These are phyloP conservation scores for Lanmaoa pseudosensibilis DNA, from an alignment of 768 basidiomycete genomes.

Conservation along the genomic window DNA sequence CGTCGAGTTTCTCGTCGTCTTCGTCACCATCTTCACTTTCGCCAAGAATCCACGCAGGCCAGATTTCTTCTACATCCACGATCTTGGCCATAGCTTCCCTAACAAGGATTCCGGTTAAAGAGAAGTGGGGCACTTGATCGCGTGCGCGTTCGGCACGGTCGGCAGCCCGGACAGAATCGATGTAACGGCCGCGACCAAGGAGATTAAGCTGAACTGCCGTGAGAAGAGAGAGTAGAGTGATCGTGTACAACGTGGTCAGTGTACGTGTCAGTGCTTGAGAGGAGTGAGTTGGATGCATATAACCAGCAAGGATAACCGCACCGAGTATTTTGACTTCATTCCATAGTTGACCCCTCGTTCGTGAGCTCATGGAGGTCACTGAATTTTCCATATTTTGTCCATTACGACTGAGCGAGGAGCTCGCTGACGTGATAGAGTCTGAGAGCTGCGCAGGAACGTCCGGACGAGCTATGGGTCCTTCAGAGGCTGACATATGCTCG, in stretches of 20 bases:
- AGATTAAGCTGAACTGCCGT: slow-evolving; percentile 85
- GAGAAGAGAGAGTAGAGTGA: slow-evolving; percentile 81
- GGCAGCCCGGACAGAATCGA: slow-evolving; percentile 61
- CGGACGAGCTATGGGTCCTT: not conserved
- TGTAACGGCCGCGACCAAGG: slow-evolving; percentile 79
- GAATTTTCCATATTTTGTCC: slow-evolving; percentile 8
- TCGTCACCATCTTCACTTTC: slow-evolving; percentile 30
- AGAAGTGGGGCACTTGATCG: slow-evolving; percentile 38
- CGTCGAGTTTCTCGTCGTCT: slow-evolving; percentile 31
- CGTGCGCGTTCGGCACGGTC: slow-evolving; percentile 58
- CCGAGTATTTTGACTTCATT: slow-evolving; percentile 79
- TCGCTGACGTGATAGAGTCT: slow-evolving; percentile 41
- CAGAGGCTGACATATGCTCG: slow-evolving; percentile 36
- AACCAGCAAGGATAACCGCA: slow-evolving; percentile 49
- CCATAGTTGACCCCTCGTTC: slow-evolving; percentile 86
- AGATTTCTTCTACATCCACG: slow-evolving; percentile 27
- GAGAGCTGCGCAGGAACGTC: slow-evolving; percentile 32
- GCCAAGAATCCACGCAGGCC: slow-evolving; percentile 22
- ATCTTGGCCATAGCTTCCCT: slow-evolving; percentile 27
- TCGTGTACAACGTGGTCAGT: slow-evolving; percentile 82
- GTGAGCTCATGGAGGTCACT: slow-evolving; percentile 25
- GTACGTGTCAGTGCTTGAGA: slow-evolving; percentile 79
- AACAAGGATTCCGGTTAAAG: slow-evolving; percentile 25
- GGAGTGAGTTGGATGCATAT: slow-evolving; percentile 2
- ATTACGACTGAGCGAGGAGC: slow-evolving; percentile 34